Evolutionary conservation across 495 filamentous ascomycete species (phyloP).

Genomic region (Aspergillus hancockii): DNA sequence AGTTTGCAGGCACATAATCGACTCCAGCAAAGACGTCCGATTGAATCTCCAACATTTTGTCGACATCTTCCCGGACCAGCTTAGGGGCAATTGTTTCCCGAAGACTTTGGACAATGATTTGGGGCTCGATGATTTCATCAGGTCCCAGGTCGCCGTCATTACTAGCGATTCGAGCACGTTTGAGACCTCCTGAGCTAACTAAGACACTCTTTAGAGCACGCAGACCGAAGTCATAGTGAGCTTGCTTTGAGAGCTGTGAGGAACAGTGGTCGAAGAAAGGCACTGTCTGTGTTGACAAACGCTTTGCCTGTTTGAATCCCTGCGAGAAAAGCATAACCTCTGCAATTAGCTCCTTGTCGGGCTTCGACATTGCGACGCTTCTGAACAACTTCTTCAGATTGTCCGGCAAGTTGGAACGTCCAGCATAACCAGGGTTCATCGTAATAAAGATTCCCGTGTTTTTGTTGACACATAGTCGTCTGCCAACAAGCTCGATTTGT

Average conservation of each 20-base stretch:
- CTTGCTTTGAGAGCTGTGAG: conserved; percentile 82
- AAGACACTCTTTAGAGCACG: conserved; percentile 98
- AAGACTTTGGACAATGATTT: conserved; percentile 97
- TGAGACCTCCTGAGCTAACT: conserved; percentile 93
- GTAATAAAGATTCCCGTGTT: conserved; percentile 99
- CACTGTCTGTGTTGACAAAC: conserved; percentile 88
- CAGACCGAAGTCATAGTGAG: conserved; percentile 97
- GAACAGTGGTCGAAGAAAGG: conserved; percentile 96
- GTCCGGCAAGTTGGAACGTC: conserved; percentile 94
- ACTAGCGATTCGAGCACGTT: conserved; percentile 73
- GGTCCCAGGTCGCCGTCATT: conserved; percentile 58
- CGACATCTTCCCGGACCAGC: conserved; percentile 86
- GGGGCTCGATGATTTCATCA: conserved; percentile 83
- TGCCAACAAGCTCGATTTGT: conserved; percentile 90
- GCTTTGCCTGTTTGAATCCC: conserved; percentile 94
- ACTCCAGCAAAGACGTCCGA: conserved; percentile 86
- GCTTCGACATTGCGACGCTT: conserved; percentile 99
- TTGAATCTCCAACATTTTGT: conserved; percentile 84
- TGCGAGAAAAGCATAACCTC: conserved; percentile 99
- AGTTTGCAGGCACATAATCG: conserved; percentile 84
- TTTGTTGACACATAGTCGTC: conserved; percentile 79
- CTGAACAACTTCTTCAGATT: conserved; percentile 99
- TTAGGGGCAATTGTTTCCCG: conserved; percentile 98
- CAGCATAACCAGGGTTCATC: conserved; percentile 99
- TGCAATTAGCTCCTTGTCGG: conserved; percentile 98